Evolutionary conservation across 345 rosid genomes (phyloP), one percentile per base, ranked within the genome.

Genomic region (Eucalyptus curtisii): DNA sequence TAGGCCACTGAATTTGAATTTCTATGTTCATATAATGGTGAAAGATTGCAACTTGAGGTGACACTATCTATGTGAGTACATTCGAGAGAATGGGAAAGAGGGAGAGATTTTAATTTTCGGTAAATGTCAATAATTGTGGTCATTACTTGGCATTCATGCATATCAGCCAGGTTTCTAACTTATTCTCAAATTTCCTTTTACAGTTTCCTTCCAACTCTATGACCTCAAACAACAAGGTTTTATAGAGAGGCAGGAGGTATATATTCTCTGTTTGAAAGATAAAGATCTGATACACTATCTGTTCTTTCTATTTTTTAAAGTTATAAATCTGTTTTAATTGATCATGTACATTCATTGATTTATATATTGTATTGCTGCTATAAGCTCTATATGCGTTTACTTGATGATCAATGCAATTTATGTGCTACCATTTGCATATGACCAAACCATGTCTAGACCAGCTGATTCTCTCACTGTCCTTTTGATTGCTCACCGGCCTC

Each of bases 181-280:
- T n/a, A 86, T 86, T 4, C 66, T 86, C 44, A 42, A 86, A 50
- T 17, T n/a, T 17, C 49, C 44, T 86, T 31, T 87, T 87, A 93
- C 96, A 97, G 99, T 97, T 93, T 97, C 99, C 48, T 98, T 95
- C 92, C 98, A 98, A 93, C 90, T 98, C 50, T 98, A 96, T 40
- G 99, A 98, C 92, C 99, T 98, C 91, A 98, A 98, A 92, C 99
- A 98, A 89, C 99, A 98, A 94, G 99, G 99, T n/a, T 97, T 98
- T 90, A 97, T 98, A 57, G 99, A 98, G 92, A 95, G 99, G 76
- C 98, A 98, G 93, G 99, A 98, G 98, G 99, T 95, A 91, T 48
- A 3, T 49, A 40, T 49, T 86, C 44, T 71, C 81, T 19, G 25
- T 71, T 71, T 71, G 81, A 71, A 71, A 71, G 81, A 71, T 9